These are phyloP conservation scores for Marasmius sp. DNA, from an alignment of 1,284 basidiomycete genomes.

Conservation along the genomic window DNA sequence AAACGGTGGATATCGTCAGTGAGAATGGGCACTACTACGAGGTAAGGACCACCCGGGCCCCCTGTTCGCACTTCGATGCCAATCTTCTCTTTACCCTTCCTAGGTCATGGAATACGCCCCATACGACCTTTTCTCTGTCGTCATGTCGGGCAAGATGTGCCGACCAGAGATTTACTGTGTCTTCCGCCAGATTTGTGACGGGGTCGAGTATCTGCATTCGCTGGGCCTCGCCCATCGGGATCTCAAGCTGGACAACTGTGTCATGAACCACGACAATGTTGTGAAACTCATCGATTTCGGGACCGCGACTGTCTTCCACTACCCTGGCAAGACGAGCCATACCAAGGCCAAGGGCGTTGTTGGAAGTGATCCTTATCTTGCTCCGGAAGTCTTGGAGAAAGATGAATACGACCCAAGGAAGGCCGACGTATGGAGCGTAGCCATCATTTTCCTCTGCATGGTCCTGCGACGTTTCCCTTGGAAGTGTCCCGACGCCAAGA, in stretches of 20 bases:
- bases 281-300: constrained; percentile 99
- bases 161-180: constrained; percentile 99
- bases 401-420: constrained; percentile 90
- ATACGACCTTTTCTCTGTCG: constrained; percentile 97
- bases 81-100: constrained; percentile 12
- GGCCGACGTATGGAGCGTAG: constrained; percentile 98
- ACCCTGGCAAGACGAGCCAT: constrained; percentile 80
- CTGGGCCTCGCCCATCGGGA: constrained; percentile 94
- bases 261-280: constrained; percentile 92
- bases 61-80: not conserved
- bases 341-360: constrained; percentile 88
- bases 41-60: constrained; percentile 46
- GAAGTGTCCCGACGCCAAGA: constrained; percentile 96
- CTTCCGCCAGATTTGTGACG: constrained; percentile 97
- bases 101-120: constrained; percentile 99
- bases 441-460: constrained; percentile 99
- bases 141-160: constrained; percentile 99
- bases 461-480: constrained; percentile 96
- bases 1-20: constrained; percentile 97
- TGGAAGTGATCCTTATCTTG: constrained; percentile 97
- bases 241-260: constrained; percentile 99
- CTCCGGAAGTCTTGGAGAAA: constrained; percentile 89
- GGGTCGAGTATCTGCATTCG: constrained; percentile 93
- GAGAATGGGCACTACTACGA: constrained; percentile 99
- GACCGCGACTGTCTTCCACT: constrained; percentile 98